Conservation (phyloP, 495 filamentous ascomycete genomes). For the Neurospora hispaniola region DNA sequence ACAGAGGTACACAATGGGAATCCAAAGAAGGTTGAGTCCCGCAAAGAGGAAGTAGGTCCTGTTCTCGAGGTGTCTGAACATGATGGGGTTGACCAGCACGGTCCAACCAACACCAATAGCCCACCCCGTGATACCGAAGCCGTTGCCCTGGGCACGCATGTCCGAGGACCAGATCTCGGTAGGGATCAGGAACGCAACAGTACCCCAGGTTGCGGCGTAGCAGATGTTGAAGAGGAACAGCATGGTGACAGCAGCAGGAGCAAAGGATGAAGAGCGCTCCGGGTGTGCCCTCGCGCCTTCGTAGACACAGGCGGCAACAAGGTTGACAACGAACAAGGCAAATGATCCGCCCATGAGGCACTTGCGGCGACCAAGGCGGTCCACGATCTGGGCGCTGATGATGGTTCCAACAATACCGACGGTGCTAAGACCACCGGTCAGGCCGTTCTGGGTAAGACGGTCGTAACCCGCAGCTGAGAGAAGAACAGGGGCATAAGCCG, state of each 20-base stretch:
- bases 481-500: constrained; percentile 55
- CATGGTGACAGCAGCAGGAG: constrained; percentile 11
- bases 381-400: constrained; percentile 12
- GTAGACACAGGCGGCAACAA: constrained; percentile 6
- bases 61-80: constrained; percentile 48
- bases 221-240: constrained; percentile 11
- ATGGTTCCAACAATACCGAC: constrained; percentile 11
- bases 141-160: constrained; percentile 10
- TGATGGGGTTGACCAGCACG: constrained; percentile 50
- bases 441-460: constrained; percentile 9
- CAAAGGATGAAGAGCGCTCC: constrained; percentile 6
- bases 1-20: constrained; percentile 12
- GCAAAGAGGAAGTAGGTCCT: constrained; percentile 6
- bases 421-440: constrained; percentile 7
- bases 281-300: constrained; percentile 6
- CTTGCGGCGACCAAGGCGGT: constrained; percentile 9
- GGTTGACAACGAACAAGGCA: constrained; percentile 7
- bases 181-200: constrained; percentile 10
- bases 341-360: constrained; percentile 8
- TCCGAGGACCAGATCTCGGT: constrained; percentile 11
- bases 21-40: constrained; percentile 5
- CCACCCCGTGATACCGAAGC: constrained; percentile 11
- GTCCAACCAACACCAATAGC: constrained; percentile 45
- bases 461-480: constrained; percentile 28
- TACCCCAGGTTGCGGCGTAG: constrained; percentile 11